Conservation (phyloP, 2,329 filamentous ascomycete genomes). For the Scedosporium minutisporum region DNA sequence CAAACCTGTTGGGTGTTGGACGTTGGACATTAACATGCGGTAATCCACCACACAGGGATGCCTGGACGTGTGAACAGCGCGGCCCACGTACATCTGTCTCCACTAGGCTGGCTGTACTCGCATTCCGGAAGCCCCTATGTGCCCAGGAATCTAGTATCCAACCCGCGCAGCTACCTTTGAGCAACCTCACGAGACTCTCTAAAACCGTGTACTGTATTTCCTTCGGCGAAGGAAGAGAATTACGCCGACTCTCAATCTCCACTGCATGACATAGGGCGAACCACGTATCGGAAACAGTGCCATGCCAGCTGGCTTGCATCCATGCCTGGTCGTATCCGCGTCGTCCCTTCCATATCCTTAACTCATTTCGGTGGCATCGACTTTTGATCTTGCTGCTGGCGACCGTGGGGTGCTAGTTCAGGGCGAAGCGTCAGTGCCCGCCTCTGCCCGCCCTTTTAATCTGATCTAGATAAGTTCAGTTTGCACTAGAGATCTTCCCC, state of each 20-base stretch:
- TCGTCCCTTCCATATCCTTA: neutral
- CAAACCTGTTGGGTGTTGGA: neutral
- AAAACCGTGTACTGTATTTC: neutral
- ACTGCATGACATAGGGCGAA: neutral
- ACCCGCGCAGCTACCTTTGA: neutral
- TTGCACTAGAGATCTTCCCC: neutral
- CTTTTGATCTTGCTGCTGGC: neutral
- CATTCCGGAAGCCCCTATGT: neutral
- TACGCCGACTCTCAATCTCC: neutral
- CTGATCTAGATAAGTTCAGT: neutral
- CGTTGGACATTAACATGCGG: neutral
- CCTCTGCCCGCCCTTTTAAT: neutral
- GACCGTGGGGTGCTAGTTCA: neutral
- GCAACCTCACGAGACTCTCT: too few species aligned
- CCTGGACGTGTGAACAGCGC: too few species aligned
- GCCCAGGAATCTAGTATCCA: neutral
- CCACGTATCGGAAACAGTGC: neutral
- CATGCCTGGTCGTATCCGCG: neutral
- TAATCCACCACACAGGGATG: neutral
- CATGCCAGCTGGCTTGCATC: neutral
- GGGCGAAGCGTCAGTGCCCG: neutral
- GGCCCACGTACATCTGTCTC: neutral
- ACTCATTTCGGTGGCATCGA: too few species aligned
- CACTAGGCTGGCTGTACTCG: neutral
- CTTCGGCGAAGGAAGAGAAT: neutral